Percentiles rank a stretch among this genome's conserved stretches.
Conservation (phyloP, 2,329 filamentous ascomycete species). For the Monilinia fructicola region DNA sequence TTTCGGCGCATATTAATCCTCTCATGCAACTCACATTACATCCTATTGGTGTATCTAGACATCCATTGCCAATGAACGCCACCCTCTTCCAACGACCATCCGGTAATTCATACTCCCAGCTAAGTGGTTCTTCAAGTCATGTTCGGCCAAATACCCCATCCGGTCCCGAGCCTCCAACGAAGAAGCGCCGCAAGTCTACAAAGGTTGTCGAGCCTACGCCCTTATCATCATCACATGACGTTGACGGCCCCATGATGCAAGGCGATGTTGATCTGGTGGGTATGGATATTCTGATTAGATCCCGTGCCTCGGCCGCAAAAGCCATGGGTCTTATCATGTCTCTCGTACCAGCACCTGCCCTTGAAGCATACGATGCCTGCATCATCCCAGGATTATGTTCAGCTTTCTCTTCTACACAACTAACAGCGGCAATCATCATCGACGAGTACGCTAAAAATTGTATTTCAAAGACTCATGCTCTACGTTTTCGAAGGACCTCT, state of each 20-base stretch:
- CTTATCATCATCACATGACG: slow-evolving; percentile 77
- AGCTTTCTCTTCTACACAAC: slow-evolving; percentile 79
- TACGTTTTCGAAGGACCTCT: slow-evolving; percentile 66
- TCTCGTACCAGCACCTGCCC: slow-evolving; percentile 63
- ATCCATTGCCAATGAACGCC: slow-evolving; percentile 89
- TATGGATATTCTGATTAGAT: slow-evolving; percentile 82
- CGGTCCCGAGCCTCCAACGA: slow-evolving; percentile 59
- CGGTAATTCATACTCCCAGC: slow-evolving; percentile 72
- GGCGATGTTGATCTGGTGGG: slow-evolving; percentile 95
- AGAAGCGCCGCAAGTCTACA: slow-evolving; percentile 79
- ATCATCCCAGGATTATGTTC: slow-evolving; percentile 69
- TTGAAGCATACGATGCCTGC: slow-evolving; percentile 63
- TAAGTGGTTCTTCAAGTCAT: slow-evolving; percentile 47
- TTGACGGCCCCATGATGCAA: slow-evolving; percentile 96
- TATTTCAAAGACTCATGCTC: slow-evolving; percentile 49
- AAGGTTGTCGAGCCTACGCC: slow-evolving; percentile 70
- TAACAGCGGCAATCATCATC: slow-evolving; percentile 77
- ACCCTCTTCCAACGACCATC: slow-evolving; percentile 91
- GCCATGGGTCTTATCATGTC: slow-evolving; percentile 85
- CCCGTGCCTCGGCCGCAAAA: slow-evolving; percentile 80
- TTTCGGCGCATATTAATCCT: slow-evolving; percentile 73
- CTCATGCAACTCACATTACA: slow-evolving; percentile 83
- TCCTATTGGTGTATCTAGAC: slow-evolving; percentile 86
- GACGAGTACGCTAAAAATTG: slow-evolving; percentile 79
- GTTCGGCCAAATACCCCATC: slow-evolving; percentile 43